phyloP scores from a whole-genome alignment of 495 filamentous ascomycete genomes.

The Hypoxylon rickii region DNA sequence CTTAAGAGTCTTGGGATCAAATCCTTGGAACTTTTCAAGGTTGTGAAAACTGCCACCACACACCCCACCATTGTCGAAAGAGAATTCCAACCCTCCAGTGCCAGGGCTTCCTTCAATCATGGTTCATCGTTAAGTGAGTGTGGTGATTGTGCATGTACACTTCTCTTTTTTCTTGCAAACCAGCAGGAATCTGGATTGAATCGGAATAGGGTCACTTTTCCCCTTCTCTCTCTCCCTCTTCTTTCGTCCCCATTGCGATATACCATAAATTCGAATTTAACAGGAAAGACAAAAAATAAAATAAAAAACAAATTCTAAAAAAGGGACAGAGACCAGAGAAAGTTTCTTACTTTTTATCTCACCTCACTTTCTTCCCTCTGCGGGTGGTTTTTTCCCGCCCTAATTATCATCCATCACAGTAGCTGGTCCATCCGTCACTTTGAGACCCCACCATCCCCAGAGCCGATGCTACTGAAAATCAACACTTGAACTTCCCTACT shows the following conservation, averaged over 20 bases:
- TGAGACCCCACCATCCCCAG: constrained; percentile 28
- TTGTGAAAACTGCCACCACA: no score
- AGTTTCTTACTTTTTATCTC: no score
- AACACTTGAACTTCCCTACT: constrained; percentile 15
- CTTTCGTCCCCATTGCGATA: constrained; percentile 15
- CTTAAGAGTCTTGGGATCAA: no score
- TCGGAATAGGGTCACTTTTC: constrained; percentile 18
- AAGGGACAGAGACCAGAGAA: not conserved
- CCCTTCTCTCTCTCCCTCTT: not conserved
- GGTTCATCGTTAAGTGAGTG: constrained; percentile 12
- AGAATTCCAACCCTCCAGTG: constrained; percentile 15
- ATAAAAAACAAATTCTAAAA: no score
- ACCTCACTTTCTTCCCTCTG: no score
- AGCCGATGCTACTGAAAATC: constrained; percentile 23
- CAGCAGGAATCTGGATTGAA: constrained; percentile 18
- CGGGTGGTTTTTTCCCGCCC: no score
- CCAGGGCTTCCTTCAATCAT: constrained; percentile 28
- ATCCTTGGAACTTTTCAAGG: no score
- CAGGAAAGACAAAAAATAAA: no score
- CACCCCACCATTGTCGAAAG: constrained; percentile 31
- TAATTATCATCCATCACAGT: not conserved
- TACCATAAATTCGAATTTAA: no score
- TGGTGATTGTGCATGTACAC: no score
- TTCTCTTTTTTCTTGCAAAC: no score
- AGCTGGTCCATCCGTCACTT: constrained; percentile 5